Evolutionary conservation across 805 yeast genomes (phyloP).

Genomic region (Candida nemodendra): DNA sequence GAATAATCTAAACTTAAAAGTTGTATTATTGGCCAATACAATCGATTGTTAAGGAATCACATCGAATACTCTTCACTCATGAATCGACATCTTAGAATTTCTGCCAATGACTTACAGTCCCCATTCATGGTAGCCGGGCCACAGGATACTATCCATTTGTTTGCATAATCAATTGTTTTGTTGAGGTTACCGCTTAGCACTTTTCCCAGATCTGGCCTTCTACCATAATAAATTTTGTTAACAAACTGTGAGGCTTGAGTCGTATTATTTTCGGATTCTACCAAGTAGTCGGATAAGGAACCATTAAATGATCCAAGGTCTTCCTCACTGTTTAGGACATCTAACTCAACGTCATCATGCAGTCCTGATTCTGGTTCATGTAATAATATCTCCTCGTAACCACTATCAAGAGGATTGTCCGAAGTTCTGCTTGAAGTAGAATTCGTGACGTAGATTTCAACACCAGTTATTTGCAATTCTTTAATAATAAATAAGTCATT

Average conservation of each 20-base stretch:
- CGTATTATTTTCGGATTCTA: background rate
- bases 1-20: no score
- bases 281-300: slow-evolving; percentile 6
- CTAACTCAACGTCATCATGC: slow-evolving; percentile 26
- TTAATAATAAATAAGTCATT: slow-evolving; percentile 48
- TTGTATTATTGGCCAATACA: no score
- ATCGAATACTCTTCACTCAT: slow-evolving; percentile 45
- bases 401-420: slow-evolving; percentile 1
- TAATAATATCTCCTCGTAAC: slow-evolving; percentile 7
- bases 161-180: slow-evolving; percentile 33
- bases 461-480: slow-evolving; percentile 35
- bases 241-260: slow-evolving; percentile 1
- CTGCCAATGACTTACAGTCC: slow-evolving; percentile 41
- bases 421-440: no score
- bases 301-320: slow-evolving; percentile 21
- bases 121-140: slow-evolving; percentile 50
- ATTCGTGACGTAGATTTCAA: slow-evolving; percentile 40
- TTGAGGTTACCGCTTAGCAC: slow-evolving; percentile 31
- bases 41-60: no score
- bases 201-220: slow-evolving; percentile 43
- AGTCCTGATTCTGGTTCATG: slow-evolving; percentile 3
- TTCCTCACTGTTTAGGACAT: slow-evolving; percentile 22
- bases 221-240: slow-evolving; percentile 29
- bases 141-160: slow-evolving; percentile 57
- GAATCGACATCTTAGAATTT: slow-evolving; percentile 34